Conservation (phyloP, 202 grass and related monocot genomes). For the Eragrostis tef region DNA sequence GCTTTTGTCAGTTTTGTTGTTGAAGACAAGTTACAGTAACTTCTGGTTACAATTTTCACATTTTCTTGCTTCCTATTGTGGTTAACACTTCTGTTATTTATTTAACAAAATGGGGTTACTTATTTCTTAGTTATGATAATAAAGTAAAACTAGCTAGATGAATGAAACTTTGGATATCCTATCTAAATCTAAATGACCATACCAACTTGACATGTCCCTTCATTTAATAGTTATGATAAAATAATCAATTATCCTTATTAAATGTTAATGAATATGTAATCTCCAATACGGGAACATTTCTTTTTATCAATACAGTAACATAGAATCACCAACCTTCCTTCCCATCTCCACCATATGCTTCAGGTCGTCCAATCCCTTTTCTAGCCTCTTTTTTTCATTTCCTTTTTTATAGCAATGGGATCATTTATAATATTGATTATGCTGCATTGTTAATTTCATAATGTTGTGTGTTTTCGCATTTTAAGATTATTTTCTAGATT, state of each 20-base stretch:
- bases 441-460: neutral
- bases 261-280: too few relatives aligned
- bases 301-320: too few relatives aligned
- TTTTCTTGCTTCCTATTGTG: neutral
- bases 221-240: too few relatives aligned
- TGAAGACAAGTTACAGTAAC: neutral
- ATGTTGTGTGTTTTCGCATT: too few relatives aligned
- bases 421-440: neutral
- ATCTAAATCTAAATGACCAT: neutral
- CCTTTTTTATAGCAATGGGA: neutral
- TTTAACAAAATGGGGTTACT: neutral
- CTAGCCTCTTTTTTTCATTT: neutral
- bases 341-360: too few relatives aligned
- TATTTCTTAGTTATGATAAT: neutral
- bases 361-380: neutral
- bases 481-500: too few relatives aligned
- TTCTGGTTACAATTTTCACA: neutral
- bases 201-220: too few relatives aligned
- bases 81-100: neutral
- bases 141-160: neutral
- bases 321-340: too few relatives aligned
- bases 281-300: too few relatives aligned
- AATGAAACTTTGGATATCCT: neutral
- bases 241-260: too few relatives aligned
- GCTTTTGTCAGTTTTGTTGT: slow-evolving; percentile 16